Base-by-base conservation (phyloP, 306 rosid species). In the Medicago lupulina region DNA sequence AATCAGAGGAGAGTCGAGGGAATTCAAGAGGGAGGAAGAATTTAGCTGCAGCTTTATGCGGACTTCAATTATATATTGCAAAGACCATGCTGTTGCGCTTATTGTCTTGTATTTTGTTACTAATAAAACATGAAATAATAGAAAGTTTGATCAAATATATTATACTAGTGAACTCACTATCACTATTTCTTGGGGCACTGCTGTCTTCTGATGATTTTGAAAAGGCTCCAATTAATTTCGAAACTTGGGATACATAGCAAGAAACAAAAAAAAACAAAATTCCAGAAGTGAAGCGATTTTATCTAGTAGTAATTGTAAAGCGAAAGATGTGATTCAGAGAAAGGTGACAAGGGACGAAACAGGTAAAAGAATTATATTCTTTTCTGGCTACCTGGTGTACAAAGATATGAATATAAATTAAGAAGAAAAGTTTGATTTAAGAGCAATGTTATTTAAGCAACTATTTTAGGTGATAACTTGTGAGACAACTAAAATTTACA, bases 201-300 rank as follows among this genome's bases (percentile, higher is more conserved):
- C 9, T 62, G 61, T 25, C 81, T 82, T 69, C 16, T 74, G 71
- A 83, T 57, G 80, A 82, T 58, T 74, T 76, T 76, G 80, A 59
- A 83, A 50, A 70, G 63, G 61, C 51, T 61, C 25, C 63, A 43
- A 58, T 60, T 60, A 73, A 40, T 51, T 51, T 16, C 11, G 21
- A 51, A 51, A 51, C 58, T 39, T 70, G 77, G 67, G 38, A 77
- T 15, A 76, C 31, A 7, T 4, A 31, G 7, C 13, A 1, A 36
- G 59, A 59, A 61, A 85, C 81, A 87, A 72, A 31, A 64, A 63
- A 47, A 47, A 47, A 87, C 83, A 85, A 78, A 88, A 78, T 76
- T 83, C 76, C 57, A 59, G 67, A 81, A 78, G 70, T 65, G 70
- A 81, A 78, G 73, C 81, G 85, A 76, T 71, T 70, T 19, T 54